Base-by-base conservation (phyloP, 2,329 filamentous ascomycete genomes). In the Plenodomus biglobosus region DNA sequence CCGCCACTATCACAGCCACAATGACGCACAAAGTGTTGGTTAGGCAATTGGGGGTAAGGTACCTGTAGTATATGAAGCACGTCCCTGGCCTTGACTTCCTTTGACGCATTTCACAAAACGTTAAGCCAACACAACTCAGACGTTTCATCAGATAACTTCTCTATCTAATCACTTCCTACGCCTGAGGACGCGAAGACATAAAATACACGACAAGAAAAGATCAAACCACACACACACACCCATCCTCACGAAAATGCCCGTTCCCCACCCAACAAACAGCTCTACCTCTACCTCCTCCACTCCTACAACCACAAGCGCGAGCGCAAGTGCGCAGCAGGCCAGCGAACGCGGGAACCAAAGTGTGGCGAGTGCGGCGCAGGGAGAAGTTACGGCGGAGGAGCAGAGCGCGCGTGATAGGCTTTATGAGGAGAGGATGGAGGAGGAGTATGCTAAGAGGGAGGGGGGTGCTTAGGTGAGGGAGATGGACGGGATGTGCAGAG, bases 391-490 rank as follows among this genome's bases (percentile, higher is more conserved):
- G 0, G 62, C 68, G 44, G 59, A 58, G 8, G 67, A 72, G 52
- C 52, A 60, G 13, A n/a, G n/a, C n/a, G 65, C 68, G 41, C 66
- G 68, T 1, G 70, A 72, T 44, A 55, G 57, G 30, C 21, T 68
- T 43, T 72, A 73, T 30, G 64, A 72, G 44, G 69, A 72, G 57
- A 53, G 66, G 8, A 72, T 73, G 22, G 69, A 73, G 57, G 70
- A 71, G 54, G 70, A 73, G 49, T 73, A 72, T 53, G 69, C 69
- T 6, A 73, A 73, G 60, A 42, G 69, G 2, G 69, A 73, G 56
- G 68, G 70, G 0, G 69, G 69, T 21, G 69, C 69, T 18, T 73
- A 61, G 45, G 21, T 27, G 27, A 5, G 17, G 30, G 24, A 7
- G 22, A 34, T 34, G 22, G 2, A n/a, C 13, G 21, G 11, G 3